Evolutionary conservation across 306 rosid species (phyloP), one percentile per base, ranked within the genome.

Genomic region (Sphenostylis stenocarpa): DNA sequence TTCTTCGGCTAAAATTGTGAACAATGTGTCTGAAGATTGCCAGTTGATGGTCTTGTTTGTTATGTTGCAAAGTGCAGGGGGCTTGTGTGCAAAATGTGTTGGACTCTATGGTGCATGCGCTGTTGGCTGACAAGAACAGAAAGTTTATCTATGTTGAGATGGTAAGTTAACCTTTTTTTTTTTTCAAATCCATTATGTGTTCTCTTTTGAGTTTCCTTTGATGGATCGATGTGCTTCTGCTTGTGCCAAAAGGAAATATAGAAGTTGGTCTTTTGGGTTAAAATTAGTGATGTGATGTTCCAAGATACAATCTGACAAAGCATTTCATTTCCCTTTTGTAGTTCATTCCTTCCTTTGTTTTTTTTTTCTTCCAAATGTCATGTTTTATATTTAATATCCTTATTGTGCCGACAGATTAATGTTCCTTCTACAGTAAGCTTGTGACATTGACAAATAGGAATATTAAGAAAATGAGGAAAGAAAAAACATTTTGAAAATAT

Each of bases 71-170:
- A 44, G 52, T 23, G 76, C 48, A 90, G 95, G 96, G 88, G 26
- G 96, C 97, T 69, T 91, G 97, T 72, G 98, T 93, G 61, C 95
- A 86, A 62, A 87, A 92, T 78, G 97, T 85, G 85, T 76, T 92
- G 84, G 97, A 92, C 43, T 92, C 97, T 44, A 26, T 86, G 38
- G 80, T 88, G 28, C 72, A 83, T 56, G 93, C 97, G n/a, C 63
- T 90, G 58, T 76, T 93, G 83, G 95, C 86, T 61, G 97, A 93
- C 67, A 85, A 84, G 79, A 93, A 93, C 23, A 85, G 98, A 60
- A 93, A 93, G 82, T 93, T 91, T 66, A 83, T 91, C 67, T 93
- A 86, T 23, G 97, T 84, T 64, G 98, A 93, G 79, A 82, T 77
- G 83, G 98, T 77, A 78, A 84, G 78, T 70, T 55, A 4, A 47